Evolutionary conservation across 306 rosid genomes (phyloP), one percentile per base, ranked within the genome.

Genomic region (Citrullus amarus): DNA sequence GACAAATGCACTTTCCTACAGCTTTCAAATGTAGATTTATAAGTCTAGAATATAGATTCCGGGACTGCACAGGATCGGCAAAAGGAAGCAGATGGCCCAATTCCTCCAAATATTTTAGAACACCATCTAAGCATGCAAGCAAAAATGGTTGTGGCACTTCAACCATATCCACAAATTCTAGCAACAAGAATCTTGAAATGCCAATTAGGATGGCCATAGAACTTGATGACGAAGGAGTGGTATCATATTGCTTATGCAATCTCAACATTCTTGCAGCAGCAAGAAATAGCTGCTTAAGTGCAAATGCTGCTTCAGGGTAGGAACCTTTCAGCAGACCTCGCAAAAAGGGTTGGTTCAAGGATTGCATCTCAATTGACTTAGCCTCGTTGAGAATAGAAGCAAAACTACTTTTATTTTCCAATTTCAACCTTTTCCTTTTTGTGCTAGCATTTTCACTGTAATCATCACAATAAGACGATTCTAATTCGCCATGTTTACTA

Each of bases 111-210:
- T 81, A 92, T 85, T 88, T 87, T 53, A 86, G 76, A 86, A 84
- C 91, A 82, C 98, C 97, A 79, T 94, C 93, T 72, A 92, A 80
- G 89, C 96, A 88, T 81, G 91, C 88, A 83, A 92, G 89, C 79
- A 85, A 85, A 79, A 80, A 84, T 18, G 89, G 85, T 50, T 86
- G 88, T 25, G 96, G 97, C 51, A 82, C 86, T 60, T 88, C 90
- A 76, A 44, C 80, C 88, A 84, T 85, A 82, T 85, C 78, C 72
- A 70, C 87, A 71, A 90, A 92, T 89, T 90, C 91, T 59, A 77
- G 78, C 81, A 90, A 83, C 88, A 94, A 75, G 83, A 83, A 72
- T 74, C 84, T 89, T 62, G 96, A 87, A 80, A 92, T 75, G 78
- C 92, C 83, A 82, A 84, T 77, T 30, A 88, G 79, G 63, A 82